These are phyloP conservation scores for Aurinia saxatilis DNA, from an alignment of 345 rosid species.

Conservation along the genomic window DNA sequence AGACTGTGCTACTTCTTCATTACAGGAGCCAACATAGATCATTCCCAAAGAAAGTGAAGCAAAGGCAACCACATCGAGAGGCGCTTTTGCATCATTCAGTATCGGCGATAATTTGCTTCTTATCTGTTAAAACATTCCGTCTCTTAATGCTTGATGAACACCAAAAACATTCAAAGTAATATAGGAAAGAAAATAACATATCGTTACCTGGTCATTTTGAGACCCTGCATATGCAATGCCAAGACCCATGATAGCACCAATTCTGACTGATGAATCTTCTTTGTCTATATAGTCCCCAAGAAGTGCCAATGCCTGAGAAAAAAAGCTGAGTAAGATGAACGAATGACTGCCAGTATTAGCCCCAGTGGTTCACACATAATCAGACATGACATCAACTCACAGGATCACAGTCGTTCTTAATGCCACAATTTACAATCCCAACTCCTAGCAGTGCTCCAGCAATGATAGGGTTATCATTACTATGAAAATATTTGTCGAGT, in stretches of 20 bases:
- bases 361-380: not conserved
- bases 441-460: slow-evolving; percentile 93
- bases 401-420: slow-evolving; percentile 88
- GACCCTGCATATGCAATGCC: slow-evolving; percentile 95
- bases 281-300: slow-evolving; percentile 61
- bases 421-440: slow-evolving; percentile 82
- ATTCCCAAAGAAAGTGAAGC: slow-evolving; percentile 87
- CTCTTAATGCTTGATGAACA: not conserved
- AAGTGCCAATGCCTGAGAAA: slow-evolving; percentile 80
- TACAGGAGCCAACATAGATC: slow-evolving; percentile 91
- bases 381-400: slow-evolving; percentile 39
- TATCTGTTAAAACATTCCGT: slow-evolving; percentile 41
- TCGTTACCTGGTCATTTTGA: slow-evolving; percentile 60
- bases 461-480: slow-evolving; percentile 74
- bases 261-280: slow-evolving; percentile 79
- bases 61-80: slow-evolving; percentile 85
- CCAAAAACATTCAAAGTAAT: slow-evolving; percentile 8
- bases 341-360: not conserved
- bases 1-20: slow-evolving; percentile 91
- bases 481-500: slow-evolving; percentile 86
- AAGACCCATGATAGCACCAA: slow-evolving; percentile 96
- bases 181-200: not conserved
- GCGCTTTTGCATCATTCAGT: slow-evolving; percentile 59
- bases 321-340: slow-evolving; percentile 19
- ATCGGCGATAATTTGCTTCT: slow-evolving; percentile 52